Base-by-base conservation (phyloP, 106 monocot species). In the Acorus calamus region DNA sequence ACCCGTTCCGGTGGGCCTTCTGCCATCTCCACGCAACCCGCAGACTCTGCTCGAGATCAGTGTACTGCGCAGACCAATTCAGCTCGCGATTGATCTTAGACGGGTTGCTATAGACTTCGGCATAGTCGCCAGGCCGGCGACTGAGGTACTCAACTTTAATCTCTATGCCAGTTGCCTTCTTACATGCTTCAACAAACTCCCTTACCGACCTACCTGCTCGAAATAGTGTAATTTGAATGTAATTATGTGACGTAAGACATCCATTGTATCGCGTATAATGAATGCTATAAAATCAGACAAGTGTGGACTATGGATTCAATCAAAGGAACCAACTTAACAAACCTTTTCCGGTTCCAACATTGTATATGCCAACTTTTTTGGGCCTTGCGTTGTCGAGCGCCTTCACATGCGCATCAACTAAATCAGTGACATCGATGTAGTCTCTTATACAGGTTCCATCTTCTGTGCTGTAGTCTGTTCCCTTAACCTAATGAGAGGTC, bases 151-250 rank as follows among this genome's bases (percentile, higher is more conserved):
- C 66, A 3, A 66, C 66, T 44, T 66, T 66, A 4, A 66, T 66
- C n/a, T 66, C 53, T 13, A 66, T 53, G 4, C 66, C 66, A 3
- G 66, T 66, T 45, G 66, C 66, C 11, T 66, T 66, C 53, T 66
- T 66, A 55, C 66, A 66, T 66, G 66, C 66, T 66, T 66, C 53
- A 8, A 66, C 66, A 10, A 66, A 66, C 66, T 66, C 66, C 42
- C 55, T 66, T 55, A 66, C 66, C n/a, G 66, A 66, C 4, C 66
- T 53, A 55, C 66, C 66, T 66, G 66, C 42, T 13, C 14, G 43
- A 8, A 41, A 41, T 4, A 42, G 4, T 41, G 14, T 14, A 0
- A 41, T 14, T 58, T 6, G 28, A 7, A 58, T 14, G 4, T 14
- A 41, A 28, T 28, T 28, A 28, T 28, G 1, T 28, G 1, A 1